Evolutionary conservation across 2,329 filamentous ascomycete species (phyloP), one percentile per base, ranked within the genome.

Genomic region (Fusarium hainanense): DNA sequence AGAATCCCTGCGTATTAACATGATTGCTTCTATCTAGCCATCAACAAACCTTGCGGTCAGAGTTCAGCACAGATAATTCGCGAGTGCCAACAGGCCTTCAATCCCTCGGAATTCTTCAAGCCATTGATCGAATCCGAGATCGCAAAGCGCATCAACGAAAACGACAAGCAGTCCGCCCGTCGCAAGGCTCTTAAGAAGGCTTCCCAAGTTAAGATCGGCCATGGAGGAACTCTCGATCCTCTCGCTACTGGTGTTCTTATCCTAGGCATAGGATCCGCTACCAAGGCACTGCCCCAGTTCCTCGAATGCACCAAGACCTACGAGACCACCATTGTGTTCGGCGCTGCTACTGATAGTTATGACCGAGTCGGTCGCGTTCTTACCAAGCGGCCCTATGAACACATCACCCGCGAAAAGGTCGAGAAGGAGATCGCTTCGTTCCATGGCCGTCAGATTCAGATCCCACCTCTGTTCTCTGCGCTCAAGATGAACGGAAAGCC

Each of bases 191-290:
- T 85, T 68, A 87, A 88, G 78, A 86, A 86, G 72, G 83, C 86
- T 2, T 78, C 90, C 7, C 88, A 93, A 67, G 91, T 98, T 73
- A 99, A 98, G 84, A 92, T 98, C 76, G 96, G 96, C 34, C 96
- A 99, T 82, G 96, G 96, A 65, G 96, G 96, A 44, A 99, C 96
- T 3, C 87, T 99, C 20, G 96, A 99, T 77, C 96, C 96, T 27
- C 87, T 98, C 75, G 96, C 96, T 11, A 97, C 94, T 2, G 96
- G 96, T 47, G 93, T 99, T 25, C 87, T 99, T 51, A 94, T 98
- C 68, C 85, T 96, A 9, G 96, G 95, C 58, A 86, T 98, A 54
- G 96, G 95, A 37, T 89, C 87, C 63, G 96, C 93, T 41, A 99
- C 96, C 58, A 99, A 98, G 80, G 83, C 87, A 16, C 86, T 99